Conservation (phyloP, 768 basidiomycete genomes). For the Xerocomellus chrysenteron region DNA sequence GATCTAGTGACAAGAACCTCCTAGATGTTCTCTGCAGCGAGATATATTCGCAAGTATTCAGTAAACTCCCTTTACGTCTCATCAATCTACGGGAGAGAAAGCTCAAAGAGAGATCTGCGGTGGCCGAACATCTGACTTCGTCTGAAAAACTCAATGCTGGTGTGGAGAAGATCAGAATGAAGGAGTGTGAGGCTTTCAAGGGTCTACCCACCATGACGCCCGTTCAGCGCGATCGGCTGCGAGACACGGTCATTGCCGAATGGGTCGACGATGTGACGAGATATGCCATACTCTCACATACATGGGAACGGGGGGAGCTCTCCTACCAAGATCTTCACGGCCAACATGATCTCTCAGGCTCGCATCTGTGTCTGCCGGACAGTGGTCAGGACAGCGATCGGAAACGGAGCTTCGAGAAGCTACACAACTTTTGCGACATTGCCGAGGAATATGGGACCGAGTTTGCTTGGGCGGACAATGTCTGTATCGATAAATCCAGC, state of each 20-base stretch:
- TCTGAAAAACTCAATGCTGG: neutral
- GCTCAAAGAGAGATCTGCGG: neutral
- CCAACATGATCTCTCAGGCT: neutral
- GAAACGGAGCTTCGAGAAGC: too few species aligned
- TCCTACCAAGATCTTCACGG: neutral
- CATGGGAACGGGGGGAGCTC: neutral
- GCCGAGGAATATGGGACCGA: neutral
- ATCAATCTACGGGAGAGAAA: neutral
- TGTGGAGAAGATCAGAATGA: neutral
- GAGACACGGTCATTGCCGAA: neutral
- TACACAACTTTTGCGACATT: too few species aligned
- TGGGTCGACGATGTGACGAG: neutral
- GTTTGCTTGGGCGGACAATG: slow-evolving; percentile 16
- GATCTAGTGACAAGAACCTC: neutral
- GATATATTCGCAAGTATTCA: slow-evolving; percentile 1
- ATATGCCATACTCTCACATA: neutral
- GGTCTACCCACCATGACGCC: neutral
- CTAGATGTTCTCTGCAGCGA: neutral
- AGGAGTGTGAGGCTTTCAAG: neutral
- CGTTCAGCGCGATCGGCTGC: neutral
- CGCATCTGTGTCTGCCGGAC: neutral
- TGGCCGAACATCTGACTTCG: neutral
- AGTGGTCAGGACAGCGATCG: neutral
- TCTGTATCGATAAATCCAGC: slow-evolving; percentile 19
- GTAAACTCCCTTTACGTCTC: neutral